Percentiles rank a stretch among this genome's conserved stretches.
Conservation (phyloP, 2,329 filamentous ascomycete species). For the Aureobasidium sp. region DNA sequence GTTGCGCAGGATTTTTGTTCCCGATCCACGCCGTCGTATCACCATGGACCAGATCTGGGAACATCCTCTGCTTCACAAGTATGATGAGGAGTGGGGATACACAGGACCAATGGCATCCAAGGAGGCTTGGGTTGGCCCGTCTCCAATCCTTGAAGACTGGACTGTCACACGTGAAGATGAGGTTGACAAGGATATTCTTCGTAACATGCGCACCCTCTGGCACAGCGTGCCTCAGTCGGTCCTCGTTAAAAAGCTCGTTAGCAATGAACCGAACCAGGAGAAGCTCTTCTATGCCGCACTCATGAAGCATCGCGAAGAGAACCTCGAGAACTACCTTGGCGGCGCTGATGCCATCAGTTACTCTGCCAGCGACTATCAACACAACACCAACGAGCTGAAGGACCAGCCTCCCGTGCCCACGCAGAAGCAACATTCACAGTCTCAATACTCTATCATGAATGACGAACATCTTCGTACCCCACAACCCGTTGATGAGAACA, state of each 20-base stretch:
- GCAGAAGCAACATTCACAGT: conserved; percentile 39
- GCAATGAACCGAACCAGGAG: conserved; percentile 65
- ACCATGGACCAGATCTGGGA: conserved; percentile 74
- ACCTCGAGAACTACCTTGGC: conserved; percentile 76
- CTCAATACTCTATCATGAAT: conserved; percentile 51
- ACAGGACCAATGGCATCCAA: conserved; percentile 48
- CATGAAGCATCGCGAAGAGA: conserved; percentile 71
- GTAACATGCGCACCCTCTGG: conserved; percentile 86
- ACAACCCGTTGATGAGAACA: conserved; percentile 42
- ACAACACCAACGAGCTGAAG: conserved; percentile 43
- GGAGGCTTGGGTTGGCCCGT: conserved; percentile 45
- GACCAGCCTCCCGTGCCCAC: conserved; percentile 32
- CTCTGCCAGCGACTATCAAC: conserved; percentile 87
- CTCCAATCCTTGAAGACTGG: conserved; percentile 55
- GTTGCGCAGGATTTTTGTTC: conserved; percentile 69
- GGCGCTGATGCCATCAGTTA: conserved; percentile 62
- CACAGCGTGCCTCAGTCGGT: conserved; percentile 72
- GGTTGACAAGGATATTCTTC: conserved; percentile 73
- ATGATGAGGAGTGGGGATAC: conserved; percentile 63
- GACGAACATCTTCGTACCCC: conserved; percentile 44
- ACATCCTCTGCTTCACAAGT: conserved; percentile 80
- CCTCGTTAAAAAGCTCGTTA: conserved; percentile 60
- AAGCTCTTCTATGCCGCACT: conserved; percentile 89
- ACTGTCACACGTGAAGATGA: conserved; percentile 56
- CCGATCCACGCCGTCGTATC: conserved; percentile 72